phyloP scores from a whole-genome alignment of 164 flowering plant species.

The Kalanchoe fedtschenkoi region DNA sequence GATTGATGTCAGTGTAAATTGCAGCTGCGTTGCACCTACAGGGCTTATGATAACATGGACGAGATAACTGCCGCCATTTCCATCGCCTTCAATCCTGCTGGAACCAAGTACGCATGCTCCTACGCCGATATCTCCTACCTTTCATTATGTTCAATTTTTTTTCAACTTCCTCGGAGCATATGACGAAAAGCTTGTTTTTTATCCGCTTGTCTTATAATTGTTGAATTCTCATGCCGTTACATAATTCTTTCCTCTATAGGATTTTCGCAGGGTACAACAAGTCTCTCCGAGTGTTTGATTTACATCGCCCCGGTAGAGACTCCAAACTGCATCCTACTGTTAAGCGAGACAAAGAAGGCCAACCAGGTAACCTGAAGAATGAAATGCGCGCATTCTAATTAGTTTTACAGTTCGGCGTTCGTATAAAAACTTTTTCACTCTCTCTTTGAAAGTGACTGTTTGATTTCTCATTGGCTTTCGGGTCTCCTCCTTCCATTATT shows the following conservation, averaged over 20 bases:
- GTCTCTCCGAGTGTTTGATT: conserved; percentile 66
- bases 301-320: conserved; percentile 94
- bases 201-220: too few species aligned
- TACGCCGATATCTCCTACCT: neutral
- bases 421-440: too few species aligned
- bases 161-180: neutral
- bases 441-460: too few species aligned
- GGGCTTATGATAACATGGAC: conserved; percentile 95
- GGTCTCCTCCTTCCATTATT: too few species aligned
- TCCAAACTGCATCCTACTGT: conserved; percentile 65
- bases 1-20: conserved; percentile 6
- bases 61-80: conserved; percentile 93
- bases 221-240: neutral
- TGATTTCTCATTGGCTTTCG: too few species aligned
- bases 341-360: conserved; percentile 80
- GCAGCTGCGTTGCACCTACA: conserved; percentile 93
- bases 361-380: conserved; percentile 48
- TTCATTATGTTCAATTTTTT: neutral
- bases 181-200: neutral
- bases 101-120: conserved; percentile 47
- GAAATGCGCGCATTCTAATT: too few species aligned
- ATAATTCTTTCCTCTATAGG: conserved; percentile 26
- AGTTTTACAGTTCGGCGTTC: too few species aligned
- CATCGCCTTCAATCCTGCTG: conserved; percentile 70
- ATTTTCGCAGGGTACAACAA: conserved; percentile 93